Evolutionary conservation across 257 asterid genomes (phyloP), one percentile per base, ranked within the genome.

Genomic region (Jacaranda copaia): DNA sequence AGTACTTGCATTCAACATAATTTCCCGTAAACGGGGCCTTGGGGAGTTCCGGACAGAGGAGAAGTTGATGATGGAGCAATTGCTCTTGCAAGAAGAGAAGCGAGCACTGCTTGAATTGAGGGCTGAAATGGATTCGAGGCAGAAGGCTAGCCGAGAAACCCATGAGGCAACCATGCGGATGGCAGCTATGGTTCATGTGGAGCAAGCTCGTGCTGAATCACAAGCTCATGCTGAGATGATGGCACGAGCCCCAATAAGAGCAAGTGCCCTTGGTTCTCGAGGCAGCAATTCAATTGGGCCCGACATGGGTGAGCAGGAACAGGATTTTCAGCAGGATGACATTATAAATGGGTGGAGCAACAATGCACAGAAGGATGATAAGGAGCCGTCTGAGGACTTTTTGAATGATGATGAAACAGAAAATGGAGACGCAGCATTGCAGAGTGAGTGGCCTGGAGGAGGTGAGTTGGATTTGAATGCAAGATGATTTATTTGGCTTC

Each of bases 1-100:
- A 82, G 98, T 96, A 61, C 97, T 89, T 55, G 99, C 99, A 0
- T 93, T 96, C 85, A 96, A 96, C 79, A 92, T 96, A 14, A 93
- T 96, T 19, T 88, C 96, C 71, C 92, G 88, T 58, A 93, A 96
- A 79, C 86, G 97, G 79, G 93, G 85, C 42, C 84, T 88, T 8
- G 99, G 99, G 69, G 99, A 96, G 81, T 92, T 96, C 52, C 88
- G 97, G 43, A 89, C 99, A 4, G 98, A 96, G 92, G 99, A 96
- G 86, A 93, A 92, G 85, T 79, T 96, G 87, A 90, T 91, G 96
- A 87, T 92, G 85, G 98, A 96, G 89, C 99, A 96, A 74, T 76
- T 87, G 55, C 88, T 96, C 19, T 73, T 93, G 83, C 97, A 93
- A 64, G 98, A 96, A 35, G 97, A 96, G 85, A 96, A 83, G 79